Percentiles rank a stretch among this genome's conserved stretches.
Evolutionary conservation across 2,329 filamentous ascomycete species (phyloP).

Genomic region (Arthrinium puccinioides): DNA sequence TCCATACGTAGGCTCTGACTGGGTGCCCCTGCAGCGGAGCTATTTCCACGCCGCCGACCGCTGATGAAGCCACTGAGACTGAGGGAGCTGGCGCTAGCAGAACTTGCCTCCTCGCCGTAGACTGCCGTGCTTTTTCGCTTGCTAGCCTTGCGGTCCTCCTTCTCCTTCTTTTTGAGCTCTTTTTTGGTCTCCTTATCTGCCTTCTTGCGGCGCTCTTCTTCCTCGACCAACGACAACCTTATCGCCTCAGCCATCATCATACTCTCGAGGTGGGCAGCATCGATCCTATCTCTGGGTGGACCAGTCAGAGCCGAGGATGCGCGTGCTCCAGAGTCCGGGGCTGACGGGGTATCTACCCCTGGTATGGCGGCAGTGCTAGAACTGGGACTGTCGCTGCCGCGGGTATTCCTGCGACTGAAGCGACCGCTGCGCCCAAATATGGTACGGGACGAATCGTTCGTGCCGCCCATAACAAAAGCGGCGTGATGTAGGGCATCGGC

Average conservation of each 20-base stretch:
- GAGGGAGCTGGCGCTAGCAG: constrained; percentile 56
- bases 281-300: constrained; percentile 18
- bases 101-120: constrained; percentile 33
- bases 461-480: constrained; percentile 77
- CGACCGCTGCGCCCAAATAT: constrained; percentile 44
- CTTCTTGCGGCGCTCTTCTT: constrained; percentile 85
- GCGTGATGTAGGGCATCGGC: constrained; percentile 93
- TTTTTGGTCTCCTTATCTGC: constrained; percentile 76
- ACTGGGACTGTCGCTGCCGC: constrained; percentile 22
- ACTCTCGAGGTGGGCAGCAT: constrained; percentile 71
- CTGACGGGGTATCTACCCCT: constrained; percentile 14
- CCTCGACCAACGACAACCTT: constrained; percentile 78
- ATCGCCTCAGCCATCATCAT: constrained; percentile 99
- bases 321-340: constrained; percentile 26
- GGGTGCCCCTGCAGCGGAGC: constrained; percentile 34
- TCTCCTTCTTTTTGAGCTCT: constrained; percentile 77
- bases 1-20: constrained; percentile 39
- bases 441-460: constrained; percentile 36
- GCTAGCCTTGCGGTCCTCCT: constrained; percentile 72
- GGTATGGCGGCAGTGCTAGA: constrained; percentile 9
- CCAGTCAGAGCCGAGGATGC: constrained; percentile 19
- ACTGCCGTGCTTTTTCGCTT: constrained; percentile 47
- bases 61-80: constrained; percentile 56
- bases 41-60: constrained; percentile 52
- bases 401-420: constrained; percentile 47